These are phyloP conservation scores for Microstegium vimineum DNA, from an alignment of 176 grass and related monocot species.

Conservation along the genomic window DNA sequence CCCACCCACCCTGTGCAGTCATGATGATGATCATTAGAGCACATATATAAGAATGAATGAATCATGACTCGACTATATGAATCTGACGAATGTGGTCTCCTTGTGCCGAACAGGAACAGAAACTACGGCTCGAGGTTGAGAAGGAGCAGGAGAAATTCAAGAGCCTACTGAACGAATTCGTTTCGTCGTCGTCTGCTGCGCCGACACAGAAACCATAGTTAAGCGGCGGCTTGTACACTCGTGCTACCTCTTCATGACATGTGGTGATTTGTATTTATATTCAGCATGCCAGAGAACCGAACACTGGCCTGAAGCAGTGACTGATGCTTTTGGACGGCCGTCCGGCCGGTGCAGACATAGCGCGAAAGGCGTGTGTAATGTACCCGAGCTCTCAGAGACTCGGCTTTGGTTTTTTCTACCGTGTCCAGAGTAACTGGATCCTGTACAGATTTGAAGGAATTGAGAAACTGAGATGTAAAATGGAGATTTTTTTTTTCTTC, in stretches of 20 bases:
- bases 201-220: neutral
- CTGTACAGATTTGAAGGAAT: neutral
- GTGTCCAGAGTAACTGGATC: neutral
- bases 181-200: neutral
- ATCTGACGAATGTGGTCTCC: neutral
- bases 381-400: neutral
- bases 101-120: conserved; percentile 21
- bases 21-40: neutral
- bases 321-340: neutral
- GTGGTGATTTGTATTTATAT: neutral
- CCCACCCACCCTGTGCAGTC: neutral
- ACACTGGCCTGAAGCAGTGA: neutral
- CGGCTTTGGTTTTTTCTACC: neutral
- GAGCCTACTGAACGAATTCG: conserved; percentile 16
- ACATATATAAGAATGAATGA: neutral
- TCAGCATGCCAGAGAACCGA: neutral
- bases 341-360: neutral
- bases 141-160: conserved; percentile 8
- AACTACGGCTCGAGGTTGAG: conserved; percentile 11
- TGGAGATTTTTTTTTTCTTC: too few relatives aligned
- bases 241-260: neutral
- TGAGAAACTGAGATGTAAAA: neutral
- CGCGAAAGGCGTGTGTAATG: neutral
- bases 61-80: neutral
- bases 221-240: neutral